phyloP scores from a whole-genome alignment of 106 monocot species.

The Phalaenopsis aphrodite region DNA sequence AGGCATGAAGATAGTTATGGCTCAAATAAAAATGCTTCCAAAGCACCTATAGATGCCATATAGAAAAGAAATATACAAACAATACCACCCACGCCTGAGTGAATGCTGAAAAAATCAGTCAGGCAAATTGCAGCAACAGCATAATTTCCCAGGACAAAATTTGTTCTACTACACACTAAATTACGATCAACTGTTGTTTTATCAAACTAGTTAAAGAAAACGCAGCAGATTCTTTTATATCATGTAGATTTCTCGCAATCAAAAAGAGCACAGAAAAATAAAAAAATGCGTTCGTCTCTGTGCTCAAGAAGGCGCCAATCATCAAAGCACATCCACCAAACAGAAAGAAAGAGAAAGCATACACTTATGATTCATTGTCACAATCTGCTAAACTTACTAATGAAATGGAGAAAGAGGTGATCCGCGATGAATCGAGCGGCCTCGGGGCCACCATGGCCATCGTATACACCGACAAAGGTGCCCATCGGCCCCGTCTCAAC shows the following conservation, averaged over 20 bases:
- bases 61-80: neutral
- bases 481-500: slow-evolving; percentile 52
- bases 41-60: neutral
- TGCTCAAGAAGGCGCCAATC: neutral
- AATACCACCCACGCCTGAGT: neutral
- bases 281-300: too few species aligned
- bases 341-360: neutral
- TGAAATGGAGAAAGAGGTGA: slow-evolving; percentile 12
- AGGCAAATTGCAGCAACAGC: neutral
- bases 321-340: neutral
- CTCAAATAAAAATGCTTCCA: neutral
- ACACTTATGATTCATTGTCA: neutral
- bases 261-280: neutral
- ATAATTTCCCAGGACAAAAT: neutral
- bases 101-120: neutral
- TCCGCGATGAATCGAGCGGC: slow-evolving; percentile 14
- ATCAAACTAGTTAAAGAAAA: too few species aligned
- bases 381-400: neutral
- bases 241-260: neutral
- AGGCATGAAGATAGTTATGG: neutral
- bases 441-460: slow-evolving; percentile 23
- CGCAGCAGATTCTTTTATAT: too few species aligned
- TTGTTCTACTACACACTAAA: neutral
- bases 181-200: too few species aligned
- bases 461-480: slow-evolving; percentile 41